Conservation (phyloP, 768 basidiomycete genomes). For the Boletus reticulatus region DNA sequence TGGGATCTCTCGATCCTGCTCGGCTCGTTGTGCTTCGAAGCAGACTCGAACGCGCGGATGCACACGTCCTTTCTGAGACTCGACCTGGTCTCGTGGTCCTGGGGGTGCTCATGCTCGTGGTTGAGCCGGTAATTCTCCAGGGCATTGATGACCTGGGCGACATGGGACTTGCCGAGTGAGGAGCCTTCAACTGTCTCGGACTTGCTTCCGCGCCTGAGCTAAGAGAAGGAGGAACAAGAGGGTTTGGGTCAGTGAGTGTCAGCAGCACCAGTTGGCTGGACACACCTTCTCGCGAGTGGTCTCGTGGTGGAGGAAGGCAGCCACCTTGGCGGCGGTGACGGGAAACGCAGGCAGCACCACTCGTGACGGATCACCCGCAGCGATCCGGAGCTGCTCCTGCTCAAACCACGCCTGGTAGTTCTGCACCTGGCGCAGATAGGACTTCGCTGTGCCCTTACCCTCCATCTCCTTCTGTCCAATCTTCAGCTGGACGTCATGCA, state of each 20-base stretch:
- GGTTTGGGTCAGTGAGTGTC: too few species aligned
- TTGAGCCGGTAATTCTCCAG: conserved; percentile 23
- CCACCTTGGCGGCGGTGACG: conserved; percentile 30
- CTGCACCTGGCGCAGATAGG: conserved; percentile 27
- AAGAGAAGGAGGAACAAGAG: background rate
- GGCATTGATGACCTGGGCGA: conserved; percentile 30
- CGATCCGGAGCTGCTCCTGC: conserved; percentile 8
- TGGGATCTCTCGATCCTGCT: background rate
- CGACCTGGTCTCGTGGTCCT: background rate
- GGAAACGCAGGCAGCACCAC: conserved; percentile 24
- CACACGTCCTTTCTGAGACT: background rate
- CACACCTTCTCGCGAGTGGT: conserved; percentile 29
- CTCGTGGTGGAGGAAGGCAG: conserved; percentile 31
- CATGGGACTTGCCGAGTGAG: conserved; percentile 22
- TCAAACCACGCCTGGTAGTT: conserved; percentile 27
- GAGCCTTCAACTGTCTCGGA: conserved; percentile 20
- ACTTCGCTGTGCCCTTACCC: conserved; percentile 25
- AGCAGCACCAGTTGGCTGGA: background rate
- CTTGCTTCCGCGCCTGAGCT: conserved; percentile 5
- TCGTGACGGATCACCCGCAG: background rate
- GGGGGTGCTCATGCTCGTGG: conserved; percentile 3
- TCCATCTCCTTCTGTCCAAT: conserved; percentile 3
- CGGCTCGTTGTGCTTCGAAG: background rate
- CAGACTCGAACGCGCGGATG: background rate
- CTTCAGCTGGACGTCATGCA: background rate